Percentiles rank a stretch among this genome's conserved stretches.
Evolutionary conservation across 352 stramenopile genomes (phyloP).

Genomic region (Plasmopara halstedii): DNA sequence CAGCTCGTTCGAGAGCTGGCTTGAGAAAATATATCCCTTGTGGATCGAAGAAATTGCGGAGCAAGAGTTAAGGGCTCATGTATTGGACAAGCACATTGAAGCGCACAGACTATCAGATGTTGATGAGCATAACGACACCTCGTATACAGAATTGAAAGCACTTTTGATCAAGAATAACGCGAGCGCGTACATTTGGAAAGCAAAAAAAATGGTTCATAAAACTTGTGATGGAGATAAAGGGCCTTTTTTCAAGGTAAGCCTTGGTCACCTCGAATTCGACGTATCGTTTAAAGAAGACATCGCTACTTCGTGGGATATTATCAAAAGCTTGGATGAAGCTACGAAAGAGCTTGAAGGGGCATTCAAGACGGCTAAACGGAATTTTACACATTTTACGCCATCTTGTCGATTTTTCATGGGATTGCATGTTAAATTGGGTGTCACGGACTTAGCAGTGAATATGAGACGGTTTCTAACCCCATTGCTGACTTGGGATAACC

Average conservation of each 20-base stretch:
- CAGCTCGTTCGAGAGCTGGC: slow-evolving; percentile 51
- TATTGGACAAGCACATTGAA: slow-evolving; percentile 57
- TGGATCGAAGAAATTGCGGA: slow-evolving; percentile 69
- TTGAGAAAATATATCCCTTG: slow-evolving; percentile 57
- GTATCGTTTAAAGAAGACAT: slow-evolving; percentile 36
- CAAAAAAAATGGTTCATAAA: slow-evolving; percentile 26
- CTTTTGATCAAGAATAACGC: slow-evolving; percentile 50
- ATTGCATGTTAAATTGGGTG: slow-evolving; percentile 20
- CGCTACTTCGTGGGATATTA: slow-evolving; percentile 12
- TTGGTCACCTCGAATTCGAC: slow-evolving; percentile 29
- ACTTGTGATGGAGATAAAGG: slow-evolving; percentile 1
- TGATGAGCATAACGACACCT: slow-evolving; percentile 29
- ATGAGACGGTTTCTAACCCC: slow-evolving; percentile 48
- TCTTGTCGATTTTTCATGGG: slow-evolving; percentile 24
- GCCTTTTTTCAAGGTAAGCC: slow-evolving; percentile 22
- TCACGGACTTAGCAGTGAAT: slow-evolving; percentile 27
- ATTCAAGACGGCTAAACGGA: slow-evolving; percentile 12
- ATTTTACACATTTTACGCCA: slow-evolving; percentile 20
- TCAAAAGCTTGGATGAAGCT: slow-evolving; percentile 46
- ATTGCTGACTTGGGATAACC: slow-evolving; percentile 28
- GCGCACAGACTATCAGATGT: slow-evolving; percentile 48
- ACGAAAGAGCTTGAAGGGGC: slow-evolving; percentile 18
- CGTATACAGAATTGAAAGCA: slow-evolving; percentile 38
- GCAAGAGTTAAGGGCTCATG: slow-evolving; percentile 47
- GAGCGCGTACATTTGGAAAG: slow-evolving; percentile 49